Evolutionary conservation across 306 rosid species (phyloP).

Genomic region (Vicia villosa): DNA sequence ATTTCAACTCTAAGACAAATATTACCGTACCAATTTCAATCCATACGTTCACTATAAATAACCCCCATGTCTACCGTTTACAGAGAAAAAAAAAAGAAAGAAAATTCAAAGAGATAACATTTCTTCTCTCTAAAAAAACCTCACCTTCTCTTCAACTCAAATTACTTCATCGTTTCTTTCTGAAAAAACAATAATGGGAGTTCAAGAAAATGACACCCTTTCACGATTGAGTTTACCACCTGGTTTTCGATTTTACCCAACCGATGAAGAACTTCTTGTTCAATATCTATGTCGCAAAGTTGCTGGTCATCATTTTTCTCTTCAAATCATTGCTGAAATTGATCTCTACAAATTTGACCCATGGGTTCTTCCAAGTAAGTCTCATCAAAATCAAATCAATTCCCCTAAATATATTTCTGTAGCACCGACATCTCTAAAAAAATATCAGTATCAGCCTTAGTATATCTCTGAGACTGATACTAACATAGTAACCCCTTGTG

Average conservation of each 20-base stretch:
- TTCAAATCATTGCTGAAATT: slow-evolving; percentile 75
- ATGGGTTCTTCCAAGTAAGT: slow-evolving; percentile 86
- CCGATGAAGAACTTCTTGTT: slow-evolving; percentile 93
- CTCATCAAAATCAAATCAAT: not conserved
- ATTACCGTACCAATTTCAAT: slow-evolving; percentile 64
- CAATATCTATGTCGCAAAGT: slow-evolving; percentile 90
- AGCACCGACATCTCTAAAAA: too few relatives aligned
- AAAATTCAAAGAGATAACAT: not conserved
- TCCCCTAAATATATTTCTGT: too few relatives aligned
- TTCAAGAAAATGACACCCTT: slow-evolving; percentile 61
- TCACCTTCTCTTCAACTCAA: not conserved
- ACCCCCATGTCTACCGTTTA: slow-evolving; percentile 20
- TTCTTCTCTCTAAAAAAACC: not conserved
- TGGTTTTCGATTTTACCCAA: slow-evolving; percentile 88
- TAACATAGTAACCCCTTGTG: too few relatives aligned
- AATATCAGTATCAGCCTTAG: too few relatives aligned
- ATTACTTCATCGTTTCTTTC: not conserved
- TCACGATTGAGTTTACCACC: slow-evolving; percentile 84
- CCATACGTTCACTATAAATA: slow-evolving; percentile 41
- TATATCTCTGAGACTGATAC: too few relatives aligned
- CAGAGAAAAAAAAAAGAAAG: slow-evolving; percentile 27
- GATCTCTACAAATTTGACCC: slow-evolving; percentile 94
- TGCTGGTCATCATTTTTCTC: slow-evolving; percentile 81
- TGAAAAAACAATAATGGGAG: slow-evolving; percentile 50
- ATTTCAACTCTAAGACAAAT: slow-evolving; percentile 33